phyloP scores from a whole-genome alignment of 805 yeast species.

The Danielozyma ontarioensis region DNA sequence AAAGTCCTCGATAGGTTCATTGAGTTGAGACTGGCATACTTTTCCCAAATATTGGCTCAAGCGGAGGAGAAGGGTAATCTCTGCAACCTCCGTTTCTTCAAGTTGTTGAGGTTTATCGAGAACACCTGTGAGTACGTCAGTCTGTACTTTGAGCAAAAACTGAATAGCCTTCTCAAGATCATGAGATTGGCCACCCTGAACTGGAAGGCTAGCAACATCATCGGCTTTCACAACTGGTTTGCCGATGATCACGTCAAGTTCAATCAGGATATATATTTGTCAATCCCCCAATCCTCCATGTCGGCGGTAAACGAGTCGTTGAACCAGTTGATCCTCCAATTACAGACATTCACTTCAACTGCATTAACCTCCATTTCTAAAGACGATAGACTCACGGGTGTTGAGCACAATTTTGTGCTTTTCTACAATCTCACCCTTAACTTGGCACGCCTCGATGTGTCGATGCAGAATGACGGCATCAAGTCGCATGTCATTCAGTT shows the following conservation, averaged over 20 bases:
- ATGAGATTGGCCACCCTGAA: constrained; percentile 10
- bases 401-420: constrained; percentile 9
- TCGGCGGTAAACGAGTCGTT: constrained; percentile 1
- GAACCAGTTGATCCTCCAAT: no score
- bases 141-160: constrained; percentile 14
- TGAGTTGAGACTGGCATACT: constrained; percentile 16
- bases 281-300: not conserved
- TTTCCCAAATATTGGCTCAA: constrained; percentile 8
- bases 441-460: constrained; percentile 17
- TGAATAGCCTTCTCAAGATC: constrained; percentile 9
- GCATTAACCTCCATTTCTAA: no score
- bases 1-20: constrained; percentile 18
- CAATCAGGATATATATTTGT: constrained; percentile 4
- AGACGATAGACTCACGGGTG: not conserved
- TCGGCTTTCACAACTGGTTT: constrained; percentile 33
- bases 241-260: constrained; percentile 13
- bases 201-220: constrained; percentile 22
- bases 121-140: constrained; percentile 24
- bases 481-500: constrained; percentile 9
- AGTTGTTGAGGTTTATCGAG: constrained; percentile 28
- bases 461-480: constrained; percentile 8
- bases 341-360: no score
- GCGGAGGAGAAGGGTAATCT: not conserved
- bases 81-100: constrained; percentile 18
- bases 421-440: constrained; percentile 23